Evolutionary conservation across 2,329 filamentous ascomycete species (phyloP).

Genomic region (Aspergillus pseudoviridinutans): DNA sequence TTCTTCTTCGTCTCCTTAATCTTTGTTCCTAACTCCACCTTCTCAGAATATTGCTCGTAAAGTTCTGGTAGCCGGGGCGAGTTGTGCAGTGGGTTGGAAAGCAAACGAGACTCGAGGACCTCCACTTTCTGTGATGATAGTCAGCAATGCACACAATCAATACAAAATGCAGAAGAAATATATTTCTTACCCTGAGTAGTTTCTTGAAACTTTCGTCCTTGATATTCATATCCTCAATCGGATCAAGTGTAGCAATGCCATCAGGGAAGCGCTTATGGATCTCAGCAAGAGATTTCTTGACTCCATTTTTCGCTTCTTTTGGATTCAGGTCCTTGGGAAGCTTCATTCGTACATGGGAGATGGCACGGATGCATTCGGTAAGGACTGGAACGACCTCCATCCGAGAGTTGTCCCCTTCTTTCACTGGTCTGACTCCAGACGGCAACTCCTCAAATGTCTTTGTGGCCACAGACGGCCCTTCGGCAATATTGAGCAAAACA

Average conservation of each 20-base stretch:
- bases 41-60: conserved; percentile 81
- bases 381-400: conserved; percentile 84
- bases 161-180: background rate
- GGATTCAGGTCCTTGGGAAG: conserved; percentile 72
- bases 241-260: conserved; percentile 82
- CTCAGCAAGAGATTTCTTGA: conserved; percentile 68
- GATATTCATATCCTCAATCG: conserved; percentile 95
- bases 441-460: conserved; percentile 63
- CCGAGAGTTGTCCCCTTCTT: conserved; percentile 61
- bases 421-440: conserved; percentile 57
- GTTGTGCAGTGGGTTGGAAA: conserved; percentile 87
- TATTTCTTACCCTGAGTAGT: conserved; percentile 58
- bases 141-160: conserved; percentile 11
- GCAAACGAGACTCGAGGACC: conserved; percentile 82
- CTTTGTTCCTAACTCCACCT: conserved; percentile 69
- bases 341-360: conserved; percentile 80
- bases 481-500: conserved; percentile 66
- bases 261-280: conserved; percentile 87
- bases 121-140: conserved; percentile 74
- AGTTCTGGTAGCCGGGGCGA: conserved; percentile 78
- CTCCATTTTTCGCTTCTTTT: conserved; percentile 63
- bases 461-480: conserved; percentile 48
- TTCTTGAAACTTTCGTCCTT: conserved; percentile 90
- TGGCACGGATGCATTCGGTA: conserved; percentile 76
- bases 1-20: conserved; percentile 87